Percentiles rank a stretch among this genome's conserved stretches.
Conservation (phyloP, 129 eudicot species). For the Lactuca sativa region DNA sequence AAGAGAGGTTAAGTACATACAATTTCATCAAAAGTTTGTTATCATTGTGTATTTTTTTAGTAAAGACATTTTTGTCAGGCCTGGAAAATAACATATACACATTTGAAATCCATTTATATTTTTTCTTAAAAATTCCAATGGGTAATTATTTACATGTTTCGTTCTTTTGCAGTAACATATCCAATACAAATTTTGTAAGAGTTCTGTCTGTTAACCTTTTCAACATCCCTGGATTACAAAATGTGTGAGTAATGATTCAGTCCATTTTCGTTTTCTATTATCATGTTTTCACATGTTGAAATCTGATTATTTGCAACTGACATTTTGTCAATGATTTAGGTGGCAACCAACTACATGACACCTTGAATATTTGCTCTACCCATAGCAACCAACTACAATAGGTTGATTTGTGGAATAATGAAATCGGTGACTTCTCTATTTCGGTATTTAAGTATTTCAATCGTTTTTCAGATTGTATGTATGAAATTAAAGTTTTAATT, state of each 20-base stretch:
- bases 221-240: conserved; percentile 57
- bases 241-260: conserved; percentile 52
- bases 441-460: no score
- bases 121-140: not conserved
- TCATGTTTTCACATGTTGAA: conserved; percentile 24
- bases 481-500: no score
- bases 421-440: conserved; percentile 15
- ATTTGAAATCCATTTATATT: no score
- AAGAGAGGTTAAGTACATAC: no score
- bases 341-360: conserved; percentile 58
- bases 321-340: conserved; percentile 32
- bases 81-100: no score
- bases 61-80: no score
- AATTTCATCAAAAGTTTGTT: no score
- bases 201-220: conserved; percentile 53
- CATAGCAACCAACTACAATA: conserved; percentile 59
- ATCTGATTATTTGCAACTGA: conserved; percentile 23
- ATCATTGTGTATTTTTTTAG: no score
- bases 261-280: not conserved
- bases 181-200: conserved; percentile 59
- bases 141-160: conserved; percentile 1
- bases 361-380: conserved; percentile 52
- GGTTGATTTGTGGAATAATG: conserved; percentile 70
- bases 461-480: no score
- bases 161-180: conserved; percentile 36